Percentiles rank a stretch among this genome's conserved stretches.
Evolutionary conservation across 805 yeast species (phyloP).

Genomic region (Diddensiella santjacobensis): DNA sequence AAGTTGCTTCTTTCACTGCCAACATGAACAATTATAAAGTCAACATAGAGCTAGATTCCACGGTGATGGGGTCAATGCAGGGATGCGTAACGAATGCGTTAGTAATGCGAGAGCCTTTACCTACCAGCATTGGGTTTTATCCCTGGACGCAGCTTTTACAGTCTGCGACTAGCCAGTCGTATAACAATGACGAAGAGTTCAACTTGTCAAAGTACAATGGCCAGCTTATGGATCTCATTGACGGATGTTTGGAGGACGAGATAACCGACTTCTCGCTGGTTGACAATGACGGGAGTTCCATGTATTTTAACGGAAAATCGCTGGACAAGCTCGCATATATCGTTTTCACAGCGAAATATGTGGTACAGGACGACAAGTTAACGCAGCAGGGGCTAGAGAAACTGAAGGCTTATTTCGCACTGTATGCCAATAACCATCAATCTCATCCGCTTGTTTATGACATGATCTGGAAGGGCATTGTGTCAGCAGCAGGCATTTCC

Average conservation of each 20-base stretch:
- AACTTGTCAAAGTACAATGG: conserved; percentile 42
- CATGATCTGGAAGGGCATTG: conserved; percentile 68
- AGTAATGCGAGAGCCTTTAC: conserved; percentile 36
- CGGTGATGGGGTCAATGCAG: conserved; percentile 39
- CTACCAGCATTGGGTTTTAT: conserved; percentile 40
- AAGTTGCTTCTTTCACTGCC: conserved; percentile 39
- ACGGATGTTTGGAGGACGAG: conserved; percentile 1
- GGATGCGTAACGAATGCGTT: conserved; percentile 34
- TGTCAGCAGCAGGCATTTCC: conserved; percentile 58
- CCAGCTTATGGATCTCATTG: conserved; percentile 1
- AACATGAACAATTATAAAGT: conserved; percentile 31
- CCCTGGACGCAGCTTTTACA: conserved; percentile 50
- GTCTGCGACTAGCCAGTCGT: conserved; percentile 31
- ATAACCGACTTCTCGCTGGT: background rate
- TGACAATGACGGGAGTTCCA: conserved; percentile 45
- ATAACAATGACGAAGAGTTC: conserved; percentile 35
- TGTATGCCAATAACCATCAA: conserved; percentile 63
- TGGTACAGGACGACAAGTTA: conserved; percentile 49
- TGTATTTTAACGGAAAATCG: conserved; percentile 87
- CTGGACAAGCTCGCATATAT: conserved; percentile 87
- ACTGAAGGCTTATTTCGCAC: conserved; percentile 58
- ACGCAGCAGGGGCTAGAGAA: conserved; percentile 48
- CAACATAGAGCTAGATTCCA: conserved; percentile 41
- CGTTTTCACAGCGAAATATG: conserved; percentile 59
- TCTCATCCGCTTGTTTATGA: conserved; percentile 68